These are phyloP conservation scores for Linum usitatissimum DNA, from an alignment of 345 rosid species.

Conservation along the genomic window DNA sequence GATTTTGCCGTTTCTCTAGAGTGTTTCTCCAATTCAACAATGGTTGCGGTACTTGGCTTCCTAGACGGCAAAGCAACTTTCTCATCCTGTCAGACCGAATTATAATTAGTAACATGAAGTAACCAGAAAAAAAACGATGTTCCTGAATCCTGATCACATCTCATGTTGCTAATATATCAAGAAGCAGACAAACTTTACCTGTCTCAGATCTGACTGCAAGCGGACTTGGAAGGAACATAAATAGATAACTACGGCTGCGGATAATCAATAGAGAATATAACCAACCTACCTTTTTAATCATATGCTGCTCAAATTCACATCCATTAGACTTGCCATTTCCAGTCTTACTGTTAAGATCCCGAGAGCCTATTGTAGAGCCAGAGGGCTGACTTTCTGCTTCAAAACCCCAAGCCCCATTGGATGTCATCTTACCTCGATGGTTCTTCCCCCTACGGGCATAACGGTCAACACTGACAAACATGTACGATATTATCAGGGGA, in stretches of 20 bases:
- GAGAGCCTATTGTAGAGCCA: conserved; percentile 28
- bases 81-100: conserved; percentile 21
- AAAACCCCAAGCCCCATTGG: conserved; percentile 32
- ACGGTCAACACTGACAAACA: neutral
- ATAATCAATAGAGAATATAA: neutral
- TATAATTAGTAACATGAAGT: neutral
- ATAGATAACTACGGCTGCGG: neutral
- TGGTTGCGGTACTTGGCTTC: conserved; percentile 26
- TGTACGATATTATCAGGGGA: neutral
- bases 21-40: conserved; percentile 40
- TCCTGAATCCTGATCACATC: neutral
- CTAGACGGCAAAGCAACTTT: conserved; percentile 28
- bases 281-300: conserved; percentile 37
- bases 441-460: conserved; percentile 21
- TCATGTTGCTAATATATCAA: neutral
- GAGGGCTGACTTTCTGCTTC: conserved; percentile 39
- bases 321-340: conserved; percentile 36
- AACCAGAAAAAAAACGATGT: neutral
- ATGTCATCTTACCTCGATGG: conserved; percentile 32
- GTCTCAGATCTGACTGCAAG: neutral
- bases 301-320: conserved; percentile 34
- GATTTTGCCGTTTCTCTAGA: conserved; percentile 46
- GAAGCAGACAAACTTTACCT: neutral
- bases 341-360: conserved; percentile 32
- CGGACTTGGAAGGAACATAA: neutral